Base-by-base conservation (phyloP, 768 basidiomycete species). In the Mycena alexandri region DNA sequence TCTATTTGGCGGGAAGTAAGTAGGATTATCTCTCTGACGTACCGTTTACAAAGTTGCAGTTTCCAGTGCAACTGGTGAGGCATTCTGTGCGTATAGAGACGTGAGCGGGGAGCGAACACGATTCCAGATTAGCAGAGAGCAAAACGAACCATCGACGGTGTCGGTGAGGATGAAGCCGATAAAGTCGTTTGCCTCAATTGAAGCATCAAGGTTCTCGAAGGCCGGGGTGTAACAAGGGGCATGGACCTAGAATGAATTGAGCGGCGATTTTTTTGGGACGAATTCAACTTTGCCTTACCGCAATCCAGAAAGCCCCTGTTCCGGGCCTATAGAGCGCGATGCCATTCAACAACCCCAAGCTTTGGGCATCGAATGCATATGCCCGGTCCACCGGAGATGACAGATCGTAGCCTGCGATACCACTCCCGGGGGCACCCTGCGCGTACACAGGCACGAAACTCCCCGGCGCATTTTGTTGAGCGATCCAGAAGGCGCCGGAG, bases 21-120 rank as follows among this genome's bases (percentile, higher is more conserved):
- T 53, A 36, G 24, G 51, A 53, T 34, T 46, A 46, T 46, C 44
- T 46, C 44, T 46, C 44, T 46, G 19, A 34, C 51, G 19, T 36
- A 53, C 51, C 51, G 51, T 53, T 53, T 36, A 36, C 51, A 53
- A 53, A 53, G 14, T 25, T 36, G 51, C 51, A 53, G 24, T 36
- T 34, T 3, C 51, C 51, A 53, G 19, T 34, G 34, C 51, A 36
- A 29, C 51, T 36, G 51, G 19, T 16, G 51, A 53, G 24, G 19
- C 51, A 53, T 36, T 53, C 51, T 53, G 51, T 53, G 24, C 24
- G 48, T 29, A 50, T 50, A 14, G 29, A 53, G 33, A 36, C 8
- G 51, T 53, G 34, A 53, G 51, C 5, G 51, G 22, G 22, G 19
- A 12, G 36, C 48, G 10, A 46, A n/a, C 10, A 17, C 17, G 44